These are phyloP conservation scores for Cinnamomum chago DNA, from an alignment of 164 flowering plant genomes.

Conservation along the genomic window DNA sequence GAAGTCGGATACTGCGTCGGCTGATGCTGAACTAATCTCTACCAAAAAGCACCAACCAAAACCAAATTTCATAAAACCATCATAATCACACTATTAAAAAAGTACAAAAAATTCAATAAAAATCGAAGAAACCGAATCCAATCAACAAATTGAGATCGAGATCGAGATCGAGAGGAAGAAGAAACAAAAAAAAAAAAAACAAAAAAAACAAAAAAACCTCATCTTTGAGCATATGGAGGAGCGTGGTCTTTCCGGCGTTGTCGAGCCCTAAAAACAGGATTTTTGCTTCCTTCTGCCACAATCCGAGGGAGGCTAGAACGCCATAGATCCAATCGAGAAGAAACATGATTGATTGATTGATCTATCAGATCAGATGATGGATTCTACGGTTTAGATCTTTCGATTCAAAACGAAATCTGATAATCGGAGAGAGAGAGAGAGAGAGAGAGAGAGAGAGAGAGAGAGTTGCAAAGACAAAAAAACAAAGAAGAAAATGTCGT, in stretches of 20 bases:
- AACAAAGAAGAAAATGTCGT: no score
- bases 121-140: no score
- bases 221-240: constrained; percentile 15
- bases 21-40: constrained; percentile 59
- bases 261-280: constrained; percentile 12
- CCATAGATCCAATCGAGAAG: constrained; percentile 15
- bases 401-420: not conserved
- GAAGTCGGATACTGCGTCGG: constrained; percentile 60
- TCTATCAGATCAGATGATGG: not conserved
- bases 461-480: no score
- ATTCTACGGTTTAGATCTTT: not conserved
- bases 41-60: not conserved
- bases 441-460: not conserved
- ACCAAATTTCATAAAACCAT: not conserved
- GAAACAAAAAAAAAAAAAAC: not conserved
- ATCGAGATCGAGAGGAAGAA: not conserved
- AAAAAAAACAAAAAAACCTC: not conserved
- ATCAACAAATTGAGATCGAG: no score
- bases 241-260: constrained; percentile 14
- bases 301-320: constrained; percentile 13
- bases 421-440: not conserved
- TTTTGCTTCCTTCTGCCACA: constrained; percentile 17
- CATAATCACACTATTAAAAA: not conserved
- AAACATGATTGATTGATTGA: constrained; percentile 2
- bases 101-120: not conserved